Evolutionary conservation across 805 yeast species (phyloP).

Genomic region (Metschnikowia anglica): DNA sequence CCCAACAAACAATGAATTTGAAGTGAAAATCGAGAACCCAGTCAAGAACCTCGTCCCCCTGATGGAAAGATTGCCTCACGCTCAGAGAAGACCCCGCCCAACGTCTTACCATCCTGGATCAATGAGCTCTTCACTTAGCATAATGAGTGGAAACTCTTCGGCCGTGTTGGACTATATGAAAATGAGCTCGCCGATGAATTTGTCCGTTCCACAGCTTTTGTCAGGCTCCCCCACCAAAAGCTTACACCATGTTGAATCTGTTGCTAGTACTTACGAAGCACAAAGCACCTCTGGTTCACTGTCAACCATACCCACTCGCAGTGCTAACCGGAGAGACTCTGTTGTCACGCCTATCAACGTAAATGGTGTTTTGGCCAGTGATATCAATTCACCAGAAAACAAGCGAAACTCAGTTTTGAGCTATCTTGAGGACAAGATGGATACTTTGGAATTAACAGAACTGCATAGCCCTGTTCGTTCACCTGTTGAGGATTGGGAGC

Average conservation of each 20-base stretch:
- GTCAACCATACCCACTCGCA: constrained; percentile 14
- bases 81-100: constrained; percentile 68
- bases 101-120: constrained; percentile 79
- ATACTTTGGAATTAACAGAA: constrained; percentile 38
- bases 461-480: constrained; percentile 27
- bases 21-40: constrained; percentile 8
- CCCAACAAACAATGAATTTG: constrained; percentile 27
- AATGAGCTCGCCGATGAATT: constrained; percentile 33
- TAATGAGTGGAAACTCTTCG: constrained; percentile 16
- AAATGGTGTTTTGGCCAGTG: constrained; percentile 40
- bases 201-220: constrained; percentile 35
- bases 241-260: constrained; percentile 28
- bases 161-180: constrained; percentile 35
- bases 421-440: constrained; percentile 46
- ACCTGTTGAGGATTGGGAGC: constrained; percentile 6
- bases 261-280: constrained; percentile 10
- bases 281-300: constrained; percentile 18
- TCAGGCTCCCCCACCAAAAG: constrained; percentile 42
- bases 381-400: constrained; percentile 26
- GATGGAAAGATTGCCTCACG: constrained; percentile 42
- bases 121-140: constrained; percentile 30
- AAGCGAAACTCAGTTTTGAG: constrained; percentile 42
- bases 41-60: constrained; percentile 14
- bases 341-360: constrained; percentile 45
- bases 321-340: constrained; percentile 26